Evolutionary conservation across 352 stramenopile genomes (phyloP).

Genomic region (Globisporangium nodosum): DNA sequence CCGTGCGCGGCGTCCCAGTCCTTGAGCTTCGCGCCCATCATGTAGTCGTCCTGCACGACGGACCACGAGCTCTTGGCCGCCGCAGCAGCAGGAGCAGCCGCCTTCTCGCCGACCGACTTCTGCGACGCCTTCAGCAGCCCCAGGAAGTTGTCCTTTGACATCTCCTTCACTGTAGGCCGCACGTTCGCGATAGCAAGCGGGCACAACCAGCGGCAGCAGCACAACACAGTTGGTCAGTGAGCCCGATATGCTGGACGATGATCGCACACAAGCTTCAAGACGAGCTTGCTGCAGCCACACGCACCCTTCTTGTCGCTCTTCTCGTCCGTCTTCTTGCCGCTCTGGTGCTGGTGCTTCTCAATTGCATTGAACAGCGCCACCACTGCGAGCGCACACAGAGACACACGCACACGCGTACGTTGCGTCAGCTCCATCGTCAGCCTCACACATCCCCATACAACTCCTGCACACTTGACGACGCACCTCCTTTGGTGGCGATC

Average conservation of each 20-base stretch:
- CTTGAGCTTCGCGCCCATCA: constrained; percentile 85
- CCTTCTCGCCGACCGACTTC: constrained; percentile 20
- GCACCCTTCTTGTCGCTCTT: constrained; percentile 67
- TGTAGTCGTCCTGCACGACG: constrained; percentile 82
- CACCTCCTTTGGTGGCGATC: constrained; percentile 80
- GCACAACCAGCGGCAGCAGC: no score
- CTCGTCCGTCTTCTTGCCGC: constrained; percentile 44
- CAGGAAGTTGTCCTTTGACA: constrained; percentile 83
- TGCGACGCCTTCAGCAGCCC: constrained; percentile 64
- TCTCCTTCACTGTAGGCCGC: constrained; percentile 50
- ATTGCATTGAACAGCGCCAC: constrained; percentile 85
- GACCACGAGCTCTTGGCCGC: constrained; percentile 44
- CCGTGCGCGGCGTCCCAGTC: constrained; percentile 69
- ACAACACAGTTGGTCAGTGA: no score
- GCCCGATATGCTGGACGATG: no score
- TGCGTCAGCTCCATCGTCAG: background rate
- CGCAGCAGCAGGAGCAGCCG: constrained; percentile 4
- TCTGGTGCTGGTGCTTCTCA: constrained; percentile 77
- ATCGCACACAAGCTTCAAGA: no score
- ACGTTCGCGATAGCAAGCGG: background rate
- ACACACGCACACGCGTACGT: no score
- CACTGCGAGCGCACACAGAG: constrained; percentile 24
- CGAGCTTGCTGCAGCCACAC: background rate
- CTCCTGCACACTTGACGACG: constrained; percentile 1
- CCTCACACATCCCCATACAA: background rate